These are phyloP conservation scores for Urochloa ruziziensis DNA, from an alignment of 176 grass and related monocot genomes.

Conservation along the genomic window DNA sequence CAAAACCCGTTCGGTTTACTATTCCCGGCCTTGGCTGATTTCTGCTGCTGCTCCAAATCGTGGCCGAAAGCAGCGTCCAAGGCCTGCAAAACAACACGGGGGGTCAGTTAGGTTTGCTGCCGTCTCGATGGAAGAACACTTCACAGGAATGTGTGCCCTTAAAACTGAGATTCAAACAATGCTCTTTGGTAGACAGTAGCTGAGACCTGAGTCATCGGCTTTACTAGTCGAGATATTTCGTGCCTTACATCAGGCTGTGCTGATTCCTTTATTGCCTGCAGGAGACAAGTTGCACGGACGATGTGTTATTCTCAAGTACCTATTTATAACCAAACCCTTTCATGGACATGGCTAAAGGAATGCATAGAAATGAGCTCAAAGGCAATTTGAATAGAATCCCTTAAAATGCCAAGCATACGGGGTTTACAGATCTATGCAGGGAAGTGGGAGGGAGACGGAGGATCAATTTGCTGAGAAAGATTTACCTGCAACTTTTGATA, in stretches of 20 bases:
- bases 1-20: conserved; percentile 63
- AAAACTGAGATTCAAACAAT: neutral
- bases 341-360: neutral
- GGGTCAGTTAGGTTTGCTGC: neutral
- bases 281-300: conserved; percentile 32
- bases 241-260: conserved; percentile 86
- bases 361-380: neutral
- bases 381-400: neutral
- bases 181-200: neutral
- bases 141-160: neutral
- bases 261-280: conserved; percentile 66
- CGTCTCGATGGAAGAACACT: neutral
- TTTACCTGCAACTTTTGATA: conserved; percentile 93
- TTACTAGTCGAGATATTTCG: conserved; percentile 88
- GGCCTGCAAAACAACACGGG: conserved; percentile 52
- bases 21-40: conserved; percentile 40
- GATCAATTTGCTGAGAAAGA: neutral
- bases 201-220: conserved; percentile 98
- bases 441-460: neutral
- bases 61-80: conserved; percentile 95
- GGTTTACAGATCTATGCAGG: too few relatives aligned
- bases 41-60: conserved; percentile 78
- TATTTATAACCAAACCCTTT: neutral
- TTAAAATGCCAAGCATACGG: neutral
- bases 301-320: neutral